Evolutionary conservation across 352 stramenopile species (phyloP).

Genomic region (Aphanomyces astaci): DNA sequence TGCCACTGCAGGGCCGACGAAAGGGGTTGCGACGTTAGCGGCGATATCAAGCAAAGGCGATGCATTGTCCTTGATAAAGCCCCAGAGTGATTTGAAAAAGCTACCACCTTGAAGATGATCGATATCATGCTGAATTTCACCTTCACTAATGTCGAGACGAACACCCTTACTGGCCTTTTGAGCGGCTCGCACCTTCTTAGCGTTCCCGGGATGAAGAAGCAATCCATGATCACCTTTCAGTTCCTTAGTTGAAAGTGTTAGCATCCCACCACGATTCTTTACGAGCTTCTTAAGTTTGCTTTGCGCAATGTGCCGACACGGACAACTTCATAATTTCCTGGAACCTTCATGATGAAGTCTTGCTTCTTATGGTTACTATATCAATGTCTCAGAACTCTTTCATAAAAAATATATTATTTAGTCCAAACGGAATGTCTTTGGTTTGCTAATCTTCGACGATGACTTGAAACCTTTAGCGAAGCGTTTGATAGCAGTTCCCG

Average conservation of each 20-base stretch:
- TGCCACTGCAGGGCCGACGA: not conserved
- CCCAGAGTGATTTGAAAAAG: not conserved
- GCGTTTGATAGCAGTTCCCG: not conserved
- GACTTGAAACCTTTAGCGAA: not conserved
- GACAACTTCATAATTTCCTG: not conserved
- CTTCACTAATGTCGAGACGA: not conserved
- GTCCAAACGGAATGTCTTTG: not conserved
- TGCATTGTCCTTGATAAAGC: not conserved
- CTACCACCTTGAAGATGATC: not conserved
- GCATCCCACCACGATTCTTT: not conserved
- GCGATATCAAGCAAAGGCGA: not conserved
- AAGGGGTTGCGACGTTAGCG: not conserved
- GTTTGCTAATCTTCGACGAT: not conserved
- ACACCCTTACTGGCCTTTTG: not conserved
- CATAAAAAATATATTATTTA: not conserved
- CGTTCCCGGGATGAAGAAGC: constrained; percentile 7
- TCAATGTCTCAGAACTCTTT: not conserved
- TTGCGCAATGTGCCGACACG: not conserved
- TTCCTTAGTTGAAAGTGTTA: not conserved
- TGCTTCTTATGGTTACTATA: too few species aligned
- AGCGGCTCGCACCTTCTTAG: not conserved
- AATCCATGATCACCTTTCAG: not conserved
- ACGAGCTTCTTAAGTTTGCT: not conserved
- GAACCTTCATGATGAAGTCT: not conserved
- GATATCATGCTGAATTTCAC: constrained; percentile 3